A percentile compares a stretch with the other conserved stretches of the same genome.
Evolutionary conservation across 176 grass and related monocot genomes (phyloP).

Genomic region (Cenchrus americanus): DNA sequence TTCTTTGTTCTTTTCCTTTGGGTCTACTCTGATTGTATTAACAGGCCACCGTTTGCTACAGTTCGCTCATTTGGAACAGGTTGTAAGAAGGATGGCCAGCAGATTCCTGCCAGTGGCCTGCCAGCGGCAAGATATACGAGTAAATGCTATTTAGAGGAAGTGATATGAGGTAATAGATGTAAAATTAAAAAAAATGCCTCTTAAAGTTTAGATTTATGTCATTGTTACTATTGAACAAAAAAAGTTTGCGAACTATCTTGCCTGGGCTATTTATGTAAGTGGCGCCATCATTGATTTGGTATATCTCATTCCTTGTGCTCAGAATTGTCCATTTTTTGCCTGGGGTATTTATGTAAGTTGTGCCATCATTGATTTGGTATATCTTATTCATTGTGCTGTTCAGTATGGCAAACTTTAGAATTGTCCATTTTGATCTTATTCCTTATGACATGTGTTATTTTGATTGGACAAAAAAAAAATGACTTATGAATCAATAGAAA

Average conservation of each 20-base stretch:
- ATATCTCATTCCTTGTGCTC: neutral
- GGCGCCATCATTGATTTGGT: neutral
- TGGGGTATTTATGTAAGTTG: neutral
- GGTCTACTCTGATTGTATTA: constrained; percentile 28
- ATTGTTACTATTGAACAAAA: constrained; percentile 9
- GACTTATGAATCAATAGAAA: too few species aligned
- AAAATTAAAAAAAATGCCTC: too few species aligned
- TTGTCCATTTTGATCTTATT: neutral
- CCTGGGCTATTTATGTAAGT: neutral
- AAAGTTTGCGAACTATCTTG: neutral
- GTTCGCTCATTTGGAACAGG: constrained; percentile 91
- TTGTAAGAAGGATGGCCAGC: constrained; percentile 80
- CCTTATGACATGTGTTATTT: too few species aligned
- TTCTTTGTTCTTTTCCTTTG: neutral
- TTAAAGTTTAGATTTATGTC: neutral
- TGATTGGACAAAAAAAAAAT: too few species aligned
- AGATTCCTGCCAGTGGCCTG: constrained; percentile 80
- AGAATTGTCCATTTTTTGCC: neutral
- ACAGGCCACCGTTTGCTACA: constrained; percentile 34
- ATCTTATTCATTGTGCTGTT: neutral
- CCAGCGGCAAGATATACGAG: constrained; percentile 91
- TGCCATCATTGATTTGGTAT: neutral
- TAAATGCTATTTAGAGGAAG: constrained; percentile 93
- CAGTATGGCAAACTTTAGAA: constrained; percentile 2
- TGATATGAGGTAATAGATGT: constrained; percentile 76